Evolutionary conservation across 2,329 filamentous ascomycete species (phyloP).

Genomic region (Volutella citrinella): DNA sequence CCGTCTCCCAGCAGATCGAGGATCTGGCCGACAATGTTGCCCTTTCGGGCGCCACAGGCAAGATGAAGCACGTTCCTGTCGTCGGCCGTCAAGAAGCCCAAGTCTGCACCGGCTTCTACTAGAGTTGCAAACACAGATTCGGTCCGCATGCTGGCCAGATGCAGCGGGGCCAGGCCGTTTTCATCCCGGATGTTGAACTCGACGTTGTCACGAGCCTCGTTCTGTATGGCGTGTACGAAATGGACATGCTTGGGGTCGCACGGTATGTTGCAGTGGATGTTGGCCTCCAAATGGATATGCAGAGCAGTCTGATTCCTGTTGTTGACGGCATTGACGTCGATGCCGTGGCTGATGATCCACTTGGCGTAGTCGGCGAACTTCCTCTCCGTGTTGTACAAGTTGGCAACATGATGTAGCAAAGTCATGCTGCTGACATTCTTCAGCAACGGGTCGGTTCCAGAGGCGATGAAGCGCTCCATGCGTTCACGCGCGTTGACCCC

Average conservation of each 20-base stretch:
- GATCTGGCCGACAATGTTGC: constrained; percentile 10
- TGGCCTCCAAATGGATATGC: constrained; percentile 8
- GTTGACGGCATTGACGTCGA: constrained; percentile 17
- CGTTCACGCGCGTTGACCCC: background rate
- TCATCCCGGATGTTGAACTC: constrained; percentile 14
- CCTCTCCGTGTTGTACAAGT: background rate
- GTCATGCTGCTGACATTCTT: constrained; percentile 14
- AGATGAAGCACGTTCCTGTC: constrained; percentile 17
- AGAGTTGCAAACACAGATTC: constrained; percentile 6
- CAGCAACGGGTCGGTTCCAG: constrained; percentile 11
- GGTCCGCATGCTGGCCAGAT: constrained; percentile 15
- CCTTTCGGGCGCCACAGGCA: constrained; percentile 14
- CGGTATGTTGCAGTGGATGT: background rate
- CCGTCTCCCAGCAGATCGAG: background rate
- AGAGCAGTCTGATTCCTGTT: constrained; percentile 12
- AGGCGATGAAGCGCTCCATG: constrained; percentile 3
- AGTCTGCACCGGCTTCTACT: constrained; percentile 6
- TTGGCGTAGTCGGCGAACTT: background rate
- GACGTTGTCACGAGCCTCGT: background rate
- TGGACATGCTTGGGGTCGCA: background rate
- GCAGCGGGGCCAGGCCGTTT: constrained; percentile 11
- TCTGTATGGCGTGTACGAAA: constrained; percentile 12
- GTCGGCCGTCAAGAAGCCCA: constrained; percentile 11
- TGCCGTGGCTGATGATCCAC: constrained; percentile 13
- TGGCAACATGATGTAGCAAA: constrained; percentile 12